These are phyloP conservation scores for Cadophora sp. DNA, from an alignment of 2,329 filamentous ascomycete genomes.

Conservation along the genomic window DNA sequence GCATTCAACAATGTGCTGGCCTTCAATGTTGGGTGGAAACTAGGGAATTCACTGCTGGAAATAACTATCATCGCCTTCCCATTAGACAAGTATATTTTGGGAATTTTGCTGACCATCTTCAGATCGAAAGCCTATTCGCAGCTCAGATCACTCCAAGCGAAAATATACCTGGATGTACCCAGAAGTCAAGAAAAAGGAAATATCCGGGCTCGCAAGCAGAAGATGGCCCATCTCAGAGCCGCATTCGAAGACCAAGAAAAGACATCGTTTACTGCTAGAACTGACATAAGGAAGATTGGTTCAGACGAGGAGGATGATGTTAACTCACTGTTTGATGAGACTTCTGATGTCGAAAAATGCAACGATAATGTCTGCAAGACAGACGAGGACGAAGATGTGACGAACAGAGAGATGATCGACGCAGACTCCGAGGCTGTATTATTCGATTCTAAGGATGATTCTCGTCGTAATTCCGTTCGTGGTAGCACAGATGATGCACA, in stretches of 20 bases:
- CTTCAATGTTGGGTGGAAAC: too few species aligned
- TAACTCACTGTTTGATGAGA: not conserved
- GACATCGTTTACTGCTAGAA: not conserved
- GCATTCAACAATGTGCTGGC: too few species aligned
- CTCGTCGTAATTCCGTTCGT: not conserved
- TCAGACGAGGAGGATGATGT: not conserved
- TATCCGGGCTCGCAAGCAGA: not conserved
- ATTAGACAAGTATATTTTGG: not conserved
- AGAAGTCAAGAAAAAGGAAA: slow-evolving; percentile 1
- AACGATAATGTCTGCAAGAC: not conserved
- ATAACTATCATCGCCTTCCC: too few species aligned
- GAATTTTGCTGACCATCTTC: not conserved
- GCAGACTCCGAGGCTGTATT: not conserved
- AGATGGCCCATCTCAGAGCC: not conserved
- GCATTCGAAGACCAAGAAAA: not conserved
- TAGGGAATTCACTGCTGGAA: too few species aligned
- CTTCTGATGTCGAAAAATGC: not conserved
- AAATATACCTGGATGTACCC: not conserved
- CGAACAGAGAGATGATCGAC: not conserved
- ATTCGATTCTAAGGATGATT: not conserved
- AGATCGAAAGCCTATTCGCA: not conserved
- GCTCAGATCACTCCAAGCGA: not conserved
- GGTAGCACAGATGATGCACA: not conserved
- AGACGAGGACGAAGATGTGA: not conserved
- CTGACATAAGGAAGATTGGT: too few species aligned